Conservation (phyloP, 2,329 filamentous ascomycete genomes). For the Passalora sequoiae region DNA sequence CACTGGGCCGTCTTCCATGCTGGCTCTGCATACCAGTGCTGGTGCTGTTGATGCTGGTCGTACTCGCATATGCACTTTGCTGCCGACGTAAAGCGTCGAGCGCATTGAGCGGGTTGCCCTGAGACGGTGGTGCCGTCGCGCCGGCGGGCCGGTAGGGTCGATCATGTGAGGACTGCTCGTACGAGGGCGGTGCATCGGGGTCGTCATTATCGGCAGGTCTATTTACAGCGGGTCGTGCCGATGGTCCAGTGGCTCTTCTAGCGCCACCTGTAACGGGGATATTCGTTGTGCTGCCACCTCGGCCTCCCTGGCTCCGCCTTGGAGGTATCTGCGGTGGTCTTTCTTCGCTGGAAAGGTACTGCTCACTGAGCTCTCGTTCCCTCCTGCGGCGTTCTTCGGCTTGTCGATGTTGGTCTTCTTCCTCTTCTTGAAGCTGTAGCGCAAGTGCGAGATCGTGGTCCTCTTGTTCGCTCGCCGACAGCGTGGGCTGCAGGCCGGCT, state of each 20-base stretch:
- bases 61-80: constrained; percentile 21
- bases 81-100: constrained; percentile 32
- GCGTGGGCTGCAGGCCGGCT: background rate
- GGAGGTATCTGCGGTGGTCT: constrained; percentile 28
- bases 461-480: constrained; percentile 65
- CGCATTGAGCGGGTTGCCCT: constrained; percentile 33
- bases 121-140: constrained; percentile 25
- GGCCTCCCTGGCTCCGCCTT: constrained; percentile 20
- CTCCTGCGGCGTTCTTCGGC: constrained; percentile 54
- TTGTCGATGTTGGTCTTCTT: constrained; percentile 69
- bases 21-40: constrained; percentile 8
- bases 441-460: constrained; percentile 79
- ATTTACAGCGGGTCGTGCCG: constrained; percentile 24
- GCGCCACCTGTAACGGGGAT: constrained; percentile 12
- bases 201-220: constrained; percentile 36
- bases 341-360: constrained; percentile 58
- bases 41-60: constrained; percentile 10
- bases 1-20: constrained; percentile 12
- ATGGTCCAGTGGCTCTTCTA: constrained; percentile 12
- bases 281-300: constrained; percentile 11
- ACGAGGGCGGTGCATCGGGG: constrained; percentile 58
- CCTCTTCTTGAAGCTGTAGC: constrained; percentile 88
- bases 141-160: constrained; percentile 46
- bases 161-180: constrained; percentile 58
- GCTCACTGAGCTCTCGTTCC: constrained; percentile 65